Evolutionary conservation across 140 eudicot genomes (phyloP).

Genomic region (Erigeron philadelphicus): DNA sequence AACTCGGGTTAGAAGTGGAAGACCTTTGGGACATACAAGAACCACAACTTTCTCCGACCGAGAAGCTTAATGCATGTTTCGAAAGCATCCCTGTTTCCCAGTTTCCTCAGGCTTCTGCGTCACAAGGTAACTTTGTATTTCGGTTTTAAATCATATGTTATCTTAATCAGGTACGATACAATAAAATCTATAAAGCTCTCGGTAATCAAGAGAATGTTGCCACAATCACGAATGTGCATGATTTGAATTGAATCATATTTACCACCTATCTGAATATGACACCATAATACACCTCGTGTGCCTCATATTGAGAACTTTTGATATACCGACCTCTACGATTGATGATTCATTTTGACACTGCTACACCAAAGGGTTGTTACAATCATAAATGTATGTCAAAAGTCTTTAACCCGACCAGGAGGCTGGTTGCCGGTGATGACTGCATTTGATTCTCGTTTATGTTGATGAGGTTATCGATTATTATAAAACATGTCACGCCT

Average conservation of each 20-base stretch:
- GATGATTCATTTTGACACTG: no score
- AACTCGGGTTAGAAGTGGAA: conserved; percentile 71
- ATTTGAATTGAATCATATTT: no score
- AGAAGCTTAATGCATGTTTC: conserved; percentile 88
- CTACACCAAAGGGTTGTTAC: neutral
- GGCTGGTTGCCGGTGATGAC: no score
- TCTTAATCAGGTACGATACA: neutral
- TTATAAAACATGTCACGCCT: no score
- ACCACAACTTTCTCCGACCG: conserved; percentile 80
- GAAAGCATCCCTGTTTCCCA: conserved; percentile 86
- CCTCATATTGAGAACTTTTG: no score
- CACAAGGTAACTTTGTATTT: conserved; percentile 38
- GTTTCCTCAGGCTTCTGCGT: conserved; percentile 63
- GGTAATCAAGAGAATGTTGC: no score
- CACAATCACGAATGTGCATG: no score
- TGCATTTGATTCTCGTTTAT: no score
- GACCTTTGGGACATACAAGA: conserved; percentile 86
- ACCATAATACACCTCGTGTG: no score
- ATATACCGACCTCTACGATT: no score
- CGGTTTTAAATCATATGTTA: neutral
- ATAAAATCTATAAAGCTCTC: neutral
- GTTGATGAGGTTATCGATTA: no score
- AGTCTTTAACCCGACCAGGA: neutral
- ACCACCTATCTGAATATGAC: no score
- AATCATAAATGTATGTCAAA: neutral